These are phyloP conservation scores for Populus hybrid DNA, from an alignment of 441 rosid species.

Conservation along the genomic window DNA sequence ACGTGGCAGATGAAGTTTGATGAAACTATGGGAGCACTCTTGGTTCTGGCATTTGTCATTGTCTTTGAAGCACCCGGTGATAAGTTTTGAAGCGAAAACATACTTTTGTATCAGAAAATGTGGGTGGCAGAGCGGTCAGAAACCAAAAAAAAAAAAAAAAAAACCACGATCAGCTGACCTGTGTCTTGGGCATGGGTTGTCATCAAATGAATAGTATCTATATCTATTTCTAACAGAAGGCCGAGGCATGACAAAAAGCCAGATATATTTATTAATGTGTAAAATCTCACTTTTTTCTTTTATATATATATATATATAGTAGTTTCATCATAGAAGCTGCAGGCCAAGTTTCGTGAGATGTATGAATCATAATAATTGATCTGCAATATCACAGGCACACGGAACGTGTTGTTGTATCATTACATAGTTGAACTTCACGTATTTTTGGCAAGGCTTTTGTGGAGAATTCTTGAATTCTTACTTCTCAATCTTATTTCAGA, in stretches of 20 bases:
- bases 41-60: neutral
- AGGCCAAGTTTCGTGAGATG: neutral
- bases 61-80: neutral
- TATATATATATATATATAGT: neutral
- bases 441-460: neutral
- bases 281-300: neutral
- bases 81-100: neutral
- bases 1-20: conserved; percentile 14
- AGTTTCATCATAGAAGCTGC: neutral
- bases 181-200: neutral
- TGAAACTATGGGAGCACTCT: neutral
- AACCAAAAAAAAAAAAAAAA: neutral
- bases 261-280: neutral
- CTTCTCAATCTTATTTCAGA: too few relatives aligned
- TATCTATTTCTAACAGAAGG: neutral
- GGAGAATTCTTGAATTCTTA: too few relatives aligned
- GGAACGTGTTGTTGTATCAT: neutral
- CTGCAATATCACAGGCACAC: neutral
- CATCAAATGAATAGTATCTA: neutral
- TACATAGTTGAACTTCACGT: neutral
- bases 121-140: neutral
- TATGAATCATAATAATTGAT: neutral
- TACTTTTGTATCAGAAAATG: neutral
- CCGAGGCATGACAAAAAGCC: neutral
- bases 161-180: neutral